A percentile compares a stretch with the other conserved stretches of the same genome.
These are phyloP conservation scores for Leccinum uliginosum DNA, from an alignment of 768 basidiomycete genomes.

Conservation along the genomic window DNA sequence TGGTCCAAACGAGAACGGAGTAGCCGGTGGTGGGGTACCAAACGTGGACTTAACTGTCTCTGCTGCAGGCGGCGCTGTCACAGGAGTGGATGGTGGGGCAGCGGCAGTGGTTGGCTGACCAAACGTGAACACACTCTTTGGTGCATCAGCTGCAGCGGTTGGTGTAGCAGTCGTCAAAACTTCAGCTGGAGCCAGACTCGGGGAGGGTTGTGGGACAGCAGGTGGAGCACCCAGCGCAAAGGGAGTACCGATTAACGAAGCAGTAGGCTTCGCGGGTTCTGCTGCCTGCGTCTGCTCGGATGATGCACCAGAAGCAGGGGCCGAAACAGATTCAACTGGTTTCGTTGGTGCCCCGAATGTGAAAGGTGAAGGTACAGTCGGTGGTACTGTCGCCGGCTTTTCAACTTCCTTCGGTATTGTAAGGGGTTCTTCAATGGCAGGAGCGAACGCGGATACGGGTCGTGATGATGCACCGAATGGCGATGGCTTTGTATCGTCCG, in stretches of 20 bases:
- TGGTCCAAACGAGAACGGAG: conserved; percentile 44
- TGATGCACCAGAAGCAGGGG: conserved; percentile 4
- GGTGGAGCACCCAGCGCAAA: conserved; percentile 29
- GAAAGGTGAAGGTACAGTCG: conserved; percentile 21
- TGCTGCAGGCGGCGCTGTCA: conserved; percentile 12
- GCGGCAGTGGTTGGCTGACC: conserved; percentile 17
- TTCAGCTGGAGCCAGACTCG: background rate
- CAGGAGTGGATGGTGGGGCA: conserved; percentile 7
- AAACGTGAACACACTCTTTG: conserved; percentile 34
- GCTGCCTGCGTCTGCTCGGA: conserved; percentile 7
- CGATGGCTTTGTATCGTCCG: conserved; percentile 4
- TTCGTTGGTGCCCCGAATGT: conserved; percentile 26
- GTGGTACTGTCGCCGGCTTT: conserved; percentile 6
- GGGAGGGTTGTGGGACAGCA: background rate
- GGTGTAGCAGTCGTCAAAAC: conserved; percentile 10
- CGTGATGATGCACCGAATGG: conserved; percentile 11
- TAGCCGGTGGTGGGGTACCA: conserved; percentile 23
- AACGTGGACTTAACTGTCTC: conserved; percentile 44
- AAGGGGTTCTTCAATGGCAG: conserved; percentile 6
- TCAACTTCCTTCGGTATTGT: conserved; percentile 18
- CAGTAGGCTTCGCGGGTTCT: conserved; percentile 5
- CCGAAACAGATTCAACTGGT: conserved; percentile 17
- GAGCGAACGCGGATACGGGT: conserved; percentile 5
- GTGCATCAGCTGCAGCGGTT: conserved; percentile 20
- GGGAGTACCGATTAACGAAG: conserved; percentile 5